phyloP scores from a whole-genome alignment of 495 filamentous ascomycete genomes.

The Lichina pygmaea region DNA sequence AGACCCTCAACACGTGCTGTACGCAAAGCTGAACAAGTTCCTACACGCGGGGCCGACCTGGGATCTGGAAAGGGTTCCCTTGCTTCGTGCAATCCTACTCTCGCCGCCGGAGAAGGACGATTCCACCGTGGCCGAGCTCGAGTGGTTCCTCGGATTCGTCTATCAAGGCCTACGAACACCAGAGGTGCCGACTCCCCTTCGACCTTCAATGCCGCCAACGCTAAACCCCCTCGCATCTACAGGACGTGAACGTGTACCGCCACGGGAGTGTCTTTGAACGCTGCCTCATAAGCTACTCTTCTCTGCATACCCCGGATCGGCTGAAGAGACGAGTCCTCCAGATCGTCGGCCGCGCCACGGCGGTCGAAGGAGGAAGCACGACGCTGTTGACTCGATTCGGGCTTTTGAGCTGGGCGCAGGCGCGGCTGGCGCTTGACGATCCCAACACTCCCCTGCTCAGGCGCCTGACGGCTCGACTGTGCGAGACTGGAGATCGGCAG shows the following conservation, averaged over 20 bases:
- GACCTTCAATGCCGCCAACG: not conserved
- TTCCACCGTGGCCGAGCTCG: slow-evolving; percentile 43
- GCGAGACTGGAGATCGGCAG: slow-evolving; percentile 39
- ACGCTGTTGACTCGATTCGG: slow-evolving; percentile 68
- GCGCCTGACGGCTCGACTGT: slow-evolving; percentile 31
- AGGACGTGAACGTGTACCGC: slow-evolving; percentile 68
- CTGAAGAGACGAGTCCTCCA: slow-evolving; percentile 41
- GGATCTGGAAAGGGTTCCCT: slow-evolving; percentile 46
- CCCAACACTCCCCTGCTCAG: slow-evolving; percentile 24
- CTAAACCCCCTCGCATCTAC: not conserved
- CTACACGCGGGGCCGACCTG: slow-evolving; percentile 50
- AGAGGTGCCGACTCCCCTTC: slow-evolving; percentile 13
- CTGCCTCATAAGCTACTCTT: slow-evolving; percentile 41
- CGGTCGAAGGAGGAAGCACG: slow-evolving; percentile 52
- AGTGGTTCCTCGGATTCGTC: slow-evolving; percentile 60
- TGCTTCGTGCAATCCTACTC: slow-evolving; percentile 44
- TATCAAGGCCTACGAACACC: slow-evolving; percentile 36
- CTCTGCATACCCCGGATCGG: slow-evolving; percentile 28
- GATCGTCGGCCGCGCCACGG: slow-evolving; percentile 43
- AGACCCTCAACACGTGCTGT: slow-evolving; percentile 61
- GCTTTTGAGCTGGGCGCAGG: slow-evolving; percentile 54
- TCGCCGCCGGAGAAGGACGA: slow-evolving; percentile 46
- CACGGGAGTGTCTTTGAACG: slow-evolving; percentile 56
- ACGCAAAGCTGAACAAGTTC: slow-evolving; percentile 65
- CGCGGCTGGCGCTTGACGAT: slow-evolving; percentile 18